Conservation (phyloP, 2,329 filamentous ascomycete species). For the Fonsecaea nubica region DNA sequence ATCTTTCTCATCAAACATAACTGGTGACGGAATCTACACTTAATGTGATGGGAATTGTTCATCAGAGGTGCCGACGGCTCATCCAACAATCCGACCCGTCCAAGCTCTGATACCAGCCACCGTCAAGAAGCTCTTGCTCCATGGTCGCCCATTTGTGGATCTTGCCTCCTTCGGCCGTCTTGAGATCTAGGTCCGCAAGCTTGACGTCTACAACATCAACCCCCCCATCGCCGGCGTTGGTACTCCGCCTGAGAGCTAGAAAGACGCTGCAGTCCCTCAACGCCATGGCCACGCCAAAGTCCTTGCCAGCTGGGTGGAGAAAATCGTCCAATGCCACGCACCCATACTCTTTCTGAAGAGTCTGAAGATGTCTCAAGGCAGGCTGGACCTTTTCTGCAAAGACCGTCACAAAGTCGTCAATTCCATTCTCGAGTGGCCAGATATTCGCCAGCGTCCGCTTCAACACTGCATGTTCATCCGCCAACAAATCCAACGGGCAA, state of each 20-base stretch:
- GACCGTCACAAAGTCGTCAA: slow-evolving; percentile 40
- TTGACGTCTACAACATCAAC: slow-evolving; percentile 53
- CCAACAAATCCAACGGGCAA: slow-evolving; percentile 70
- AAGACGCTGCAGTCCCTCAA: slow-evolving; percentile 80
- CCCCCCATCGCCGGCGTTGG: slow-evolving; percentile 12
- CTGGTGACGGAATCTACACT: slow-evolving; percentile 24
- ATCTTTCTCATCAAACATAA: slow-evolving; percentile 57
- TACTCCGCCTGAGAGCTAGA: slow-evolving; percentile 47
- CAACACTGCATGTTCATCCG: slow-evolving; percentile 36
- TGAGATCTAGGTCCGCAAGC: slow-evolving; percentile 79
- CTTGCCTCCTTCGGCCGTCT: slow-evolving; percentile 69
- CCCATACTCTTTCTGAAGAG: slow-evolving; percentile 38
- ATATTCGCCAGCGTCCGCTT: slow-evolving; percentile 48
- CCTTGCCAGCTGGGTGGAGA: slow-evolving; percentile 40
- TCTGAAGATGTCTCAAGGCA: slow-evolving; percentile 42
- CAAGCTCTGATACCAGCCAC: slow-evolving; percentile 69
- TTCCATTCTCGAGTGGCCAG: slow-evolving; percentile 39
- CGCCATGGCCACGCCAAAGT: slow-evolving; percentile 76
- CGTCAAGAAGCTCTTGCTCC: slow-evolving; percentile 68
- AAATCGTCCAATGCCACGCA: slow-evolving; percentile 42
- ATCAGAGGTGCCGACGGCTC: slow-evolving; percentile 16
- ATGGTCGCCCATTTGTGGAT: slow-evolving; percentile 70
- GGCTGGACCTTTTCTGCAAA: slow-evolving; percentile 49
- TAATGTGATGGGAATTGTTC: neutral
- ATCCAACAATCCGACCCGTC: slow-evolving; percentile 42